Conservation (phyloP, 768 basidiomycete species). For the Leccinum obscurum region DNA sequence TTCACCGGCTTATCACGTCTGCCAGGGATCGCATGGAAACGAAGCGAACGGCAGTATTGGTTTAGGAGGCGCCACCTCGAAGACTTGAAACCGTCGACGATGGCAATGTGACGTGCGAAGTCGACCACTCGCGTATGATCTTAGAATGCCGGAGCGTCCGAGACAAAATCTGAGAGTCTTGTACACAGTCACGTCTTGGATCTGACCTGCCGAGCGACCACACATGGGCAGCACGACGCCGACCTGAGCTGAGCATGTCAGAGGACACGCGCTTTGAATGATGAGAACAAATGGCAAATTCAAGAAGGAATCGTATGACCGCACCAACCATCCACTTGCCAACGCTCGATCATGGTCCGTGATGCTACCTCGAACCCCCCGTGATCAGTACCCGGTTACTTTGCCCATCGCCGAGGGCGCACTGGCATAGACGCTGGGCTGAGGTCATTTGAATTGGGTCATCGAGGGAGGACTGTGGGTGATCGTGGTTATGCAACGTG, state of each 20-base stretch:
- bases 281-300: neutral
- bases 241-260: slow-evolving; percentile 1
- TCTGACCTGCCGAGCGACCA: neutral
- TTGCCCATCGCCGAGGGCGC: slow-evolving; percentile 9
- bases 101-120: neutral
- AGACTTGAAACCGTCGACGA: neutral
- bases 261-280: neutral
- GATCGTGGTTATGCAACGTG: too few relatives aligned
- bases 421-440: neutral
- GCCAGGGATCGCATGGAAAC: neutral
- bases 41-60: neutral
- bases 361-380: neutral
- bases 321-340: neutral
- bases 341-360: neutral
- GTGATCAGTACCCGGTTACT: slow-evolving; percentile 9
- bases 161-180: neutral
- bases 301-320: neutral
- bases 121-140: neutral
- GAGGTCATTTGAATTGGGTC: neutral
- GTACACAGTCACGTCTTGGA: neutral
- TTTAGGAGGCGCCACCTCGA: slow-evolving; percentile 3
- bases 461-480: neutral
- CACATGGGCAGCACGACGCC: slow-evolving; percentile 5
- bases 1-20: neutral
- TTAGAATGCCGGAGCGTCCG: neutral